A percentile compares a stretch with the other conserved stretches of the same genome.
phyloP scores from a whole-genome alignment of 768 basidiomycete species.

The Pisolithus marmoratus region DNA sequence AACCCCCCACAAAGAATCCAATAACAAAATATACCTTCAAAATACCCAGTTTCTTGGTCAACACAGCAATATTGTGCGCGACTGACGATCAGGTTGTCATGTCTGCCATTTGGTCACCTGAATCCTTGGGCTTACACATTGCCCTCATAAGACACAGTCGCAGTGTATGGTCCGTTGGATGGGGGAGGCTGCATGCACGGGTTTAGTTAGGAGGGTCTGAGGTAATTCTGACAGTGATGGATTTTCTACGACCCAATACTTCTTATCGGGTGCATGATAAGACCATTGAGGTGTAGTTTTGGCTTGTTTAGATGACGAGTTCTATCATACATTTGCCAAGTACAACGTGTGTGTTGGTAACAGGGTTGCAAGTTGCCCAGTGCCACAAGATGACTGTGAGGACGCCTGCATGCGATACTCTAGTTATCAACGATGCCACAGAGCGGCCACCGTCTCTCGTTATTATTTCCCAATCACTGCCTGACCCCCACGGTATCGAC shows the following conservation, averaged over 20 bases:
- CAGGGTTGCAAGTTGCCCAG: too few relatives aligned
- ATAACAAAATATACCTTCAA: conserved; percentile 41
- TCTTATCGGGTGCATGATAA: too few relatives aligned
- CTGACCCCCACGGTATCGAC: conserved; percentile 8
- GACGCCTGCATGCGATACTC: background rate
- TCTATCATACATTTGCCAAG: too few relatives aligned
- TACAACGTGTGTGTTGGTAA: too few relatives aligned
- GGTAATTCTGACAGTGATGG: too few relatives aligned
- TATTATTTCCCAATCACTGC: background rate
- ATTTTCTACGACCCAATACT: too few relatives aligned
- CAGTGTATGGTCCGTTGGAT: conserved; percentile 51
- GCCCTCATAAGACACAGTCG: conserved; percentile 49
- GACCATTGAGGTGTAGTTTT: too few relatives aligned
- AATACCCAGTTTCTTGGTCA: conserved; percentile 41
- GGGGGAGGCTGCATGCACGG: conserved; percentile 40
- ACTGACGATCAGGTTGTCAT: conserved; percentile 21
- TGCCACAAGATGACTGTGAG: too few relatives aligned
- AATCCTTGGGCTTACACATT: conserved; percentile 39
- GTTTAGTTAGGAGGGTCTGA: too few relatives aligned
- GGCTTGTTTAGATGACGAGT: too few relatives aligned
- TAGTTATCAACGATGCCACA: background rate
- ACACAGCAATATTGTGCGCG: conserved; percentile 49
- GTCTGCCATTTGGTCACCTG: background rate
- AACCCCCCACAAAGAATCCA: conserved; percentile 58
- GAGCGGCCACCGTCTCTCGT: background rate